A percentile compares a stretch with the other conserved stretches of the same genome.
Evolutionary conservation across 306 rosid species (phyloP).

Genomic region (Citrullus mucosospermus): DNA sequence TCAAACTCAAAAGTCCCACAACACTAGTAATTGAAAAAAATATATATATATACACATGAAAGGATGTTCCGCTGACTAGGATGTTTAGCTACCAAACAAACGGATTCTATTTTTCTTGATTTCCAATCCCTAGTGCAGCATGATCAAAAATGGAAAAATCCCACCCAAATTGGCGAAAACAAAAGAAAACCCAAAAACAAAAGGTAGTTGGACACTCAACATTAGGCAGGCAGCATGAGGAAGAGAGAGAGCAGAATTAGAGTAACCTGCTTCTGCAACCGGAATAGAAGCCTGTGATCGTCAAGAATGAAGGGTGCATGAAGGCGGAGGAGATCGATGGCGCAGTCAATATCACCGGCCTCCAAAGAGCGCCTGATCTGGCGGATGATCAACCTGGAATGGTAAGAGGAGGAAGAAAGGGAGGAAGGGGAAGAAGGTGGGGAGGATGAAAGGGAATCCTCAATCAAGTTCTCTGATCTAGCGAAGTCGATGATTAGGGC

Average conservation of each 20-base stretch:
- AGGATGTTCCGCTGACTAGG: neutral
- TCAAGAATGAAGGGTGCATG: slow-evolving; percentile 79
- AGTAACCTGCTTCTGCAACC: slow-evolving; percentile 82
- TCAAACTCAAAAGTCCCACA: neutral
- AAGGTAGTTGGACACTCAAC: neutral
- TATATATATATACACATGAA: neutral
- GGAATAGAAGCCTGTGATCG: slow-evolving; percentile 83
- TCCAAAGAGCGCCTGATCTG: slow-evolving; percentile 70
- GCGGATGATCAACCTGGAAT: slow-evolving; percentile 63
- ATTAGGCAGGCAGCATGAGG: neutral
- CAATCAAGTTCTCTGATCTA: slow-evolving; percentile 81
- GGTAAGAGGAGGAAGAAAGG: slow-evolving; percentile 68
- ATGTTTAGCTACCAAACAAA: neutral
- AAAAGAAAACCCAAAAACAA: neutral
- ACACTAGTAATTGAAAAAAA: neutral
- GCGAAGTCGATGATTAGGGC: slow-evolving; percentile 73
- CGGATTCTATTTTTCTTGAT: neutral
- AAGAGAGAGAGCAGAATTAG: neutral
- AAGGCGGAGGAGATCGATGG: slow-evolving; percentile 56
- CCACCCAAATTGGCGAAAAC: neutral
- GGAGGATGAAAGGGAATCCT: slow-evolving; percentile 23
- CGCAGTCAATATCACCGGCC: slow-evolving; percentile 56
- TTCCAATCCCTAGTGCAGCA: neutral
- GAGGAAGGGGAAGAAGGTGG: slow-evolving; percentile 30
- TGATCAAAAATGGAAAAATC: neutral